Conservation (phyloP, 2,329 filamentous ascomycete species). For the Podosphaera leucotricha region DNA sequence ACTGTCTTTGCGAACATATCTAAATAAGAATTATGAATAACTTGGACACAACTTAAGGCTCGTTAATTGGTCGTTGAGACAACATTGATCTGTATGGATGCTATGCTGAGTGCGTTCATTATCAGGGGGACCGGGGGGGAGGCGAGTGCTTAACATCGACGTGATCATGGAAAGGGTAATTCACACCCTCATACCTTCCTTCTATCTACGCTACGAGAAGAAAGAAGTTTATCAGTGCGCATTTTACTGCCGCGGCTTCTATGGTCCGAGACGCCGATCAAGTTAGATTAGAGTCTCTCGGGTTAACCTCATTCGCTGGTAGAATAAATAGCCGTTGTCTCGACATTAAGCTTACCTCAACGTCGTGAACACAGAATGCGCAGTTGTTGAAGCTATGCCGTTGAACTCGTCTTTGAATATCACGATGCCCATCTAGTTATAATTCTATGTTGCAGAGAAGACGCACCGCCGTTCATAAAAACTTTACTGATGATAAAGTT, state of each 20-base stretch:
- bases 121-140: background rate
- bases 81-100: background rate
- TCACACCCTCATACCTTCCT: no score
- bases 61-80: background rate
- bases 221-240: background rate
- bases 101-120: background rate
- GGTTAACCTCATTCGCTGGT: background rate
- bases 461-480: no score
- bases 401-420: no score
- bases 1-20: background rate
- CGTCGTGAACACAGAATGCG: no score
- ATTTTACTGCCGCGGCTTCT: background rate
- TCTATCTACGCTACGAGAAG: background rate
- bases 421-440: no score
- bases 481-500: no score
- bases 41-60: background rate
- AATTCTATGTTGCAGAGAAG: no score
- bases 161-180: no score
- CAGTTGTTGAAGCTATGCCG: no score
- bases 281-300: background rate
- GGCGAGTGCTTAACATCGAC: background rate
- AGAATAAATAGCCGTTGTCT: no score
- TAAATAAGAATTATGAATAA: background rate
- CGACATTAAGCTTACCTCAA: no score
- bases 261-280: background rate